These are phyloP conservation scores for Eleusine coracana DNA, from an alignment of 176 grass and related monocot genomes.

Conservation along the genomic window DNA sequence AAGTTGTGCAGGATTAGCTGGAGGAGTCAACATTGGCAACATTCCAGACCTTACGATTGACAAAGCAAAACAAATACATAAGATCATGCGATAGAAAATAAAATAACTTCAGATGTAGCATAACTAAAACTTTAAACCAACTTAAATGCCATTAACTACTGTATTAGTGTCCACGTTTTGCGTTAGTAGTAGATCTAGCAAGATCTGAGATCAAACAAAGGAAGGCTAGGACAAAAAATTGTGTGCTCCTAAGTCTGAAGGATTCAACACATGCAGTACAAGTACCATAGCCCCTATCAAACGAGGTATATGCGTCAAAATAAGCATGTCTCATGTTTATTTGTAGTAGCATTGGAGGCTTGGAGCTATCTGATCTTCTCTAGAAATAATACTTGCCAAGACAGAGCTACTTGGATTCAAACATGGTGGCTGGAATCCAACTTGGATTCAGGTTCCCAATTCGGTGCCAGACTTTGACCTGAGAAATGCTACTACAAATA, in stretches of 20 bases:
- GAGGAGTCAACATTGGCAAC: slow-evolving; percentile 48
- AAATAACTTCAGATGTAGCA: background rate
- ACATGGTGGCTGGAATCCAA: background rate
- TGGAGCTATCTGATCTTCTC: background rate
- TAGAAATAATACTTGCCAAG: background rate
- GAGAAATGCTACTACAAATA: background rate
- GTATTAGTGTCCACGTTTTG: background rate
- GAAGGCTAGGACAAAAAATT: slow-evolving; percentile 1
- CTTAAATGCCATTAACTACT: background rate
- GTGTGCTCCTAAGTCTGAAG: background rate
- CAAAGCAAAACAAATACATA: slow-evolving; percentile 11
- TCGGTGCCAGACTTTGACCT: background rate
- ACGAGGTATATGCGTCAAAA: background rate
- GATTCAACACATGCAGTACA: background rate
- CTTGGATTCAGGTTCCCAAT: background rate
- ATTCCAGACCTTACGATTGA: slow-evolving; percentile 49
- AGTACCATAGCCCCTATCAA: background rate
- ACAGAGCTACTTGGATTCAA: background rate
- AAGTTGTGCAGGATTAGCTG: slow-evolving; percentile 53
- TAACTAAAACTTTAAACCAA: background rate
- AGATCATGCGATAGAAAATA: slow-evolving; percentile 32
- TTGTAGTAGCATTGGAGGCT: background rate
- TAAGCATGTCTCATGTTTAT: too few species aligned
- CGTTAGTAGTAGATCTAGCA: slow-evolving; percentile 2
- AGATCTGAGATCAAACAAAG: slow-evolving; percentile 25